Conservation (phyloP, 2,329 filamentous ascomycete species). For the Grosmannia penicillata region DNA sequence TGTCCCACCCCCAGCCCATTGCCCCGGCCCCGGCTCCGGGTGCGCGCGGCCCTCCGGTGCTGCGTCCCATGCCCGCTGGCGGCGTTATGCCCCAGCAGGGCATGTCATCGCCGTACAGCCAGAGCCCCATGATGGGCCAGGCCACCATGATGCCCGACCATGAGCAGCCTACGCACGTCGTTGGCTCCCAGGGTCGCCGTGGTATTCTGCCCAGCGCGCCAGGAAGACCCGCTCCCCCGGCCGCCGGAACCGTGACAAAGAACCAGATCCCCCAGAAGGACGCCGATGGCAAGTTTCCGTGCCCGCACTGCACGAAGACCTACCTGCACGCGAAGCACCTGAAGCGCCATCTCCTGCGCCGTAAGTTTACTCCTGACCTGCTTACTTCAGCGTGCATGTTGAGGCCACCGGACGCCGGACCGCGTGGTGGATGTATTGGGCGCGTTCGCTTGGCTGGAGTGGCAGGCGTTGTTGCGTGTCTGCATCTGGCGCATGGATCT, state of each 20-base stretch:
- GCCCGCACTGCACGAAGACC: constrained; percentile 94
- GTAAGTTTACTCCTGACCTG: constrained; percentile 50
- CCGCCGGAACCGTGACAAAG: constrained; percentile 57
- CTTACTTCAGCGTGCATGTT: too few relatives aligned
- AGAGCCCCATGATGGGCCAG: constrained; percentile 39
- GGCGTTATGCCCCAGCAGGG: constrained; percentile 45
- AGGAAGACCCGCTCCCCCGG: constrained; percentile 64
- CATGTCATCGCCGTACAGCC: constrained; percentile 45
- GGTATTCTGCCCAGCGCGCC: constrained; percentile 86
- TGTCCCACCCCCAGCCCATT: constrained; percentile 61
- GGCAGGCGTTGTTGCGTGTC: too few relatives aligned
- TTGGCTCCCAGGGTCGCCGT: constrained; percentile 83
- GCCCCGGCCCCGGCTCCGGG: constrained; percentile 51
- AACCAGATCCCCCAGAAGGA: constrained; percentile 85
- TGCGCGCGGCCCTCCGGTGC: constrained; percentile 38
- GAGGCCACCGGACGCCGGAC: too few relatives aligned
- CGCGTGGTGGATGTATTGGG: too few relatives aligned
- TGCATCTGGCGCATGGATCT: too few relatives aligned
- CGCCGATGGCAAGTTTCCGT: constrained; percentile 94
- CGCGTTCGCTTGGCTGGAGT: too few relatives aligned
- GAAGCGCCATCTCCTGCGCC: constrained; percentile 88
- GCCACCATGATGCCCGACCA: constrained; percentile 38
- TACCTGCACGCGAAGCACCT: constrained; percentile 95
- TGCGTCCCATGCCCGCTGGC: constrained; percentile 58
- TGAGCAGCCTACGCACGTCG: constrained; percentile 73